These are phyloP conservation scores for Gnomoniopsis sp. DNA, from an alignment of 2,329 filamentous ascomycete species.

Conservation along the genomic window DNA sequence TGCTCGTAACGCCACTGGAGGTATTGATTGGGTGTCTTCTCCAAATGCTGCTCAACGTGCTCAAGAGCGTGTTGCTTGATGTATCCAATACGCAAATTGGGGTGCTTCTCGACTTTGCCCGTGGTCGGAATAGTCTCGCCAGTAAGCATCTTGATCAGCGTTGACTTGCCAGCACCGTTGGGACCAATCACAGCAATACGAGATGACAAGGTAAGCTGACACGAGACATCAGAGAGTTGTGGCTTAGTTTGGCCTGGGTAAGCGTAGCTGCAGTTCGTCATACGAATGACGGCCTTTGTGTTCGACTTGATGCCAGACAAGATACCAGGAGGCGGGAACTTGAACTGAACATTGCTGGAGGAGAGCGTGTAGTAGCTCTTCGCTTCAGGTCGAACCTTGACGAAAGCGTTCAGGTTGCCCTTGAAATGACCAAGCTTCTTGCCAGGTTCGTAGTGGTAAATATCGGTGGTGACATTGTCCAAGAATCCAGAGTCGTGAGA, in stretches of 20 bases:
- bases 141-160: slow-evolving; percentile 94
- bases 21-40: slow-evolving; percentile 99
- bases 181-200: slow-evolving; percentile 94
- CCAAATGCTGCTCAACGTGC: slow-evolving; percentile 98
- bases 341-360: slow-evolving; percentile 86
- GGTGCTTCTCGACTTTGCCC: slow-evolving; percentile 95
- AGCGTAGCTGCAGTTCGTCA: slow-evolving; percentile 88
- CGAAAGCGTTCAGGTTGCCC: slow-evolving; percentile 80
- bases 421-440: slow-evolving; percentile 92
- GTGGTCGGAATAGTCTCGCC: slow-evolving; percentile 81
- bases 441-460: slow-evolving; percentile 93
- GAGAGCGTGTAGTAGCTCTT: slow-evolving; percentile 98
- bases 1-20: slow-evolving; percentile 98
- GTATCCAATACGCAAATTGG: slow-evolving; percentile 97
- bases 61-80: slow-evolving; percentile 99
- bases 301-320: slow-evolving; percentile 91
- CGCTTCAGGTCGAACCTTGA: slow-evolving; percentile 85
- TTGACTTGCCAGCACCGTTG: slow-evolving; percentile 97
- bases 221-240: slow-evolving; percentile 83
- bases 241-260: slow-evolving; percentile 89
- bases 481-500: slow-evolving; percentile 98
- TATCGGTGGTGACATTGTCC: slow-evolving; percentile 96
- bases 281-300: slow-evolving; percentile 91
- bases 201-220: slow-evolving; percentile 82
- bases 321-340: slow-evolving; percentile 95